phyloP scores from a whole-genome alignment of 306 rosid species.

The Prunus padus region DNA sequence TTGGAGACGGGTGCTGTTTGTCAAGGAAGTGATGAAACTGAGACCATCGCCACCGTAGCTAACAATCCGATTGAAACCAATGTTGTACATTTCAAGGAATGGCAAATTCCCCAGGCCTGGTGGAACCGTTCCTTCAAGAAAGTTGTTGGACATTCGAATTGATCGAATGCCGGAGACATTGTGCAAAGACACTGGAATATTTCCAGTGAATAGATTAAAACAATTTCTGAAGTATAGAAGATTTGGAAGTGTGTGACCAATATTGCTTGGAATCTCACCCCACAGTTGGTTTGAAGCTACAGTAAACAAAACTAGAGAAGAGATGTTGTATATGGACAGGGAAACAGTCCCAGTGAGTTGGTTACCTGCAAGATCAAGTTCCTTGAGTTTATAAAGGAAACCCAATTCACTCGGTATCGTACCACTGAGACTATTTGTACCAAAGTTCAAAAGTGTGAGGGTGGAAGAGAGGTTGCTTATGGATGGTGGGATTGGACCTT shows the following conservation, averaged over 20 bases:
- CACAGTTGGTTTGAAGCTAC: constrained; percentile 56
- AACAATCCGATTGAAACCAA: constrained; percentile 56
- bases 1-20: constrained; percentile 56
- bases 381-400: constrained; percentile 41
- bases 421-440: constrained; percentile 60
- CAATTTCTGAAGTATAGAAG: constrained; percentile 54
- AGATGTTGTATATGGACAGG: constrained; percentile 48
- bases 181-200: constrained; percentile 67
- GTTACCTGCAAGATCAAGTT: constrained; percentile 55
- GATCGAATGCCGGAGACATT: constrained; percentile 55
- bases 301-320: constrained; percentile 53
- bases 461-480: constrained; percentile 58
- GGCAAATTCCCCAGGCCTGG: constrained; percentile 76
- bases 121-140: constrained; percentile 62
- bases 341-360: constrained; percentile 58
- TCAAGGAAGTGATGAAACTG: constrained; percentile 50
- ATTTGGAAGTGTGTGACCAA: constrained; percentile 58
- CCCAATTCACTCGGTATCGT: constrained; percentile 51
- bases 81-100: constrained; percentile 52
- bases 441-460: constrained; percentile 46
- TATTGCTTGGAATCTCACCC: constrained; percentile 65
- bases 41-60: constrained; percentile 44
- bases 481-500: constrained; percentile 44
- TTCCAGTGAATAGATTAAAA: constrained; percentile 57
- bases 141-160: constrained; percentile 49